A percentile compares a stretch with the other conserved stretches of the same genome.
Evolutionary conservation across 1,284 basidiomycete species (phyloP).

Genomic region (Baeospora myosura): DNA sequence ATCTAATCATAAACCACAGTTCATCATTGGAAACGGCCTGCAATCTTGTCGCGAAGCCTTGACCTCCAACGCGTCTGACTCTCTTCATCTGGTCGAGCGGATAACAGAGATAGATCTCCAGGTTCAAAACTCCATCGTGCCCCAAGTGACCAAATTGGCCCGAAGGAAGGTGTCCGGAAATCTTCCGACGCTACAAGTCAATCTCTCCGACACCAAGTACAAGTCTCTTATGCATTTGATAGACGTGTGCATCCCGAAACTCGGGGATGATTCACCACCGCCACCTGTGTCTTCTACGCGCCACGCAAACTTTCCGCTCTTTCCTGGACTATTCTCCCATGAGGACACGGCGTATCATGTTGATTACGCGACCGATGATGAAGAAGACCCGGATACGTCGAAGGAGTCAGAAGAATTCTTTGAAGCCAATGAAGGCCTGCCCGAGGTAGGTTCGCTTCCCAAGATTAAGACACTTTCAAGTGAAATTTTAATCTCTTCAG

Average conservation of each 20-base stretch:
- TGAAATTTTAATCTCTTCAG: constrained; percentile 16
- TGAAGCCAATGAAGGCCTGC: constrained; percentile 52
- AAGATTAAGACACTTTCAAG: constrained; percentile 6
- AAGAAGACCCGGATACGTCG: constrained; percentile 25
- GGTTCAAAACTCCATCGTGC: constrained; percentile 92
- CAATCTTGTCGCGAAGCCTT: constrained; percentile 78
- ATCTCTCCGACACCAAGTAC: constrained; percentile 96
- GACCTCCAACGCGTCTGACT: constrained; percentile 46
- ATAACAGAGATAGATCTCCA: constrained; percentile 82
- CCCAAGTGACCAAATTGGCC: constrained; percentile 78
- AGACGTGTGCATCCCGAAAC: constrained; percentile 85
- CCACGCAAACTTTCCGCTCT: constrained; percentile 40
- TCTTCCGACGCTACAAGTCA: constrained; percentile 84
- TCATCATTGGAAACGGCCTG: constrained; percentile 85
- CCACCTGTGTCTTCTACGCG: constrained; percentile 21
- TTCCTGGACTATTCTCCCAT: constrained; percentile 47
- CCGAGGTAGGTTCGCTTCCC: constrained; percentile 9
- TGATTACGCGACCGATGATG: constrained; percentile 54
- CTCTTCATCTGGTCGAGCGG: constrained; percentile 87
- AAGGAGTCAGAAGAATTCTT: constrained; percentile 61
- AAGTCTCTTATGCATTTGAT: constrained; percentile 90
- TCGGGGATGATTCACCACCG: constrained; percentile 47
- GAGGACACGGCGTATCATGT: constrained; percentile 60
- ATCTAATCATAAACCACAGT: constrained; percentile 39
- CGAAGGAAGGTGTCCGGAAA: constrained; percentile 91